These are phyloP conservation scores for Capronia americana DNA, from an alignment of 2,329 filamentous ascomycete genomes.

Conservation along the genomic window DNA sequence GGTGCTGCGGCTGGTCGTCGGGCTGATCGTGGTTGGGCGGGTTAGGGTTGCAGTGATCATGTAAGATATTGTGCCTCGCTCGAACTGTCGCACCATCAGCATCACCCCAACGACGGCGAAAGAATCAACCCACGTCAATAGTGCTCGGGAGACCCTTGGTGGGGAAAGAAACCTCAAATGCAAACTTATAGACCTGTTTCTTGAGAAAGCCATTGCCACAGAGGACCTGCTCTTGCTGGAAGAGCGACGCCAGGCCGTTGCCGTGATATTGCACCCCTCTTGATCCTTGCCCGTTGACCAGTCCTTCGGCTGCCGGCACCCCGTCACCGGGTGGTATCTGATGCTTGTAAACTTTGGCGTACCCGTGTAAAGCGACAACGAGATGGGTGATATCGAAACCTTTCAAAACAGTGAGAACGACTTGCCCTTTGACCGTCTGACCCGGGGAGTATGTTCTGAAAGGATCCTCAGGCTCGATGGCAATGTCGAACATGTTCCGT, in stretches of 20 bases:
- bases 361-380: conserved; percentile 67
- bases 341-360: conserved; percentile 70
- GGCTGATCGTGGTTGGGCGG: conserved; percentile 82
- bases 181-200: conserved; percentile 70
- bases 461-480: conserved; percentile 67
- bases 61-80: conserved; percentile 91
- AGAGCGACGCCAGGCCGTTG: conserved; percentile 68
- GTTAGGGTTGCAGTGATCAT: conserved; percentile 89
- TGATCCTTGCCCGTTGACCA: conserved; percentile 62
- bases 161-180: conserved; percentile 68
- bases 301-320: conserved; percentile 55
- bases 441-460: conserved; percentile 68
- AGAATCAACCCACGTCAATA: conserved; percentile 75
- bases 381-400: conserved; percentile 69
- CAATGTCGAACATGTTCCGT: conserved; percentile 66
- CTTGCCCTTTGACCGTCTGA: conserved; percentile 66
- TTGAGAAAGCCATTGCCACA: conserved; percentile 69
- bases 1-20: conserved; percentile 78
- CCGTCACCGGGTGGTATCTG: conserved; percentile 63
- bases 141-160: conserved; percentile 74
- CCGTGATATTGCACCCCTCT: conserved; percentile 63
- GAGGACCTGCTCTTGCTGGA: conserved; percentile 69
- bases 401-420: conserved; percentile 65
- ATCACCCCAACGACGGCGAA: conserved; percentile 35
- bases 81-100: conserved; percentile 69